phyloP scores from a whole-genome alignment of 139 green algal genomes.

The Volvox reticuliferus region DNA sequence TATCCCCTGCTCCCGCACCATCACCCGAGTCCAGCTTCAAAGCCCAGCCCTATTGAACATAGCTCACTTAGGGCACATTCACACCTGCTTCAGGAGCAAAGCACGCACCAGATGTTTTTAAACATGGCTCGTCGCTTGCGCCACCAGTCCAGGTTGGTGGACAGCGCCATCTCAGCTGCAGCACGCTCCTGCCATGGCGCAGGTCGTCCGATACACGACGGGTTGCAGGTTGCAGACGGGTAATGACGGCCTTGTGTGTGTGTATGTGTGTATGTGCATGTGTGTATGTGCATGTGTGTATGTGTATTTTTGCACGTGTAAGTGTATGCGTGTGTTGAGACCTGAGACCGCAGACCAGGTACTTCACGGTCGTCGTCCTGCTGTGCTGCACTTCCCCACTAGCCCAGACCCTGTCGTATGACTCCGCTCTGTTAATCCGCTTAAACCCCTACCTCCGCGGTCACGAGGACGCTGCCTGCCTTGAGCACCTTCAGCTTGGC shows the following conservation, averaged over 20 bases:
- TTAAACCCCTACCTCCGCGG: conserved; percentile 28
- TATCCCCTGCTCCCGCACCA: too few relatives aligned
- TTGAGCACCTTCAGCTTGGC: conserved; percentile 48
- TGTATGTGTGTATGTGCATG: too few relatives aligned
- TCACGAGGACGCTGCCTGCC: conserved; percentile 45
- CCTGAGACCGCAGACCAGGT: not conserved
- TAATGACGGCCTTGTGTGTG: not conserved
- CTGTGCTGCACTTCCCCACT: not conserved
- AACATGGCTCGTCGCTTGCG: conserved; percentile 76
- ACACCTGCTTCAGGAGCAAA: too few relatives aligned
- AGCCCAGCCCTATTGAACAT: too few relatives aligned
- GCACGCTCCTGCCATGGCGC: conserved; percentile 38
- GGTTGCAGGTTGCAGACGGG: too few relatives aligned
- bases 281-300: not conserved
- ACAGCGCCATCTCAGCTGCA: conserved; percentile 53
- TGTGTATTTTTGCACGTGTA: too few relatives aligned
- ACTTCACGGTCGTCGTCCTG: not conserved
- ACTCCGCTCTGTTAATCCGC: too few relatives aligned
- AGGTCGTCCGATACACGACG: not conserved
- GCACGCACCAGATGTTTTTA: conserved; percentile 74
- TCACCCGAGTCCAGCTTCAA: too few relatives aligned
- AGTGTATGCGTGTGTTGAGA: not conserved
- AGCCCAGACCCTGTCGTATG: not conserved
- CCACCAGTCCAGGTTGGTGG: conserved; percentile 65
- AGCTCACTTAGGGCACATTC: not conserved